Percentiles rank a stretch among this genome's conserved stretches.
Conservation (phyloP, 2,329 filamentous ascomycete genomes). For the Onygenales sp. region DNA sequence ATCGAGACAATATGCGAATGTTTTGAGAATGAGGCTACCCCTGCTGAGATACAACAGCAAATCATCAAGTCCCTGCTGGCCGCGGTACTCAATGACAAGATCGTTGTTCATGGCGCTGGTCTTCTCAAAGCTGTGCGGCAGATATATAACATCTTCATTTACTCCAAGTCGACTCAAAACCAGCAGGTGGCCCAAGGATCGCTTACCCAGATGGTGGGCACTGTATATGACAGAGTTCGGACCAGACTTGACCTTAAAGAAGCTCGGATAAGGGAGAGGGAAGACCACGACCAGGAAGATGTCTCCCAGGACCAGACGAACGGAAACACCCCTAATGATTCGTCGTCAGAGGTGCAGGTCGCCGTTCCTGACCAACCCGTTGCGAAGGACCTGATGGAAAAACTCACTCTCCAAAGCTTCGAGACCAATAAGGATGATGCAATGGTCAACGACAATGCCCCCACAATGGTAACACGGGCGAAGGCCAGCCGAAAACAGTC, state of each 20-base stretch:
- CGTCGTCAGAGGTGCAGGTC: slow-evolving; percentile 30
- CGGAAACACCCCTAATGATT: slow-evolving; percentile 36
- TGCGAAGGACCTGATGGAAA: slow-evolving; percentile 46
- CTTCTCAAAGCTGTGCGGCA: slow-evolving; percentile 93
- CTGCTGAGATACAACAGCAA: slow-evolving; percentile 86
- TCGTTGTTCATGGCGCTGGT: slow-evolving; percentile 93
- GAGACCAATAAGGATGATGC: slow-evolving; percentile 60
- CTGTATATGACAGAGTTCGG: slow-evolving; percentile 93
- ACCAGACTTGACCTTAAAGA: slow-evolving; percentile 80
- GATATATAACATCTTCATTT: slow-evolving; percentile 97
- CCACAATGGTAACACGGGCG: slow-evolving; percentile 55
- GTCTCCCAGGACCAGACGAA: slow-evolving; percentile 26
- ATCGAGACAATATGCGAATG: slow-evolving; percentile 99
- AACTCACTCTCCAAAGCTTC: slow-evolving; percentile 59
- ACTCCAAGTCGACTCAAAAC: slow-evolving; percentile 87
- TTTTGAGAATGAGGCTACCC: slow-evolving; percentile 92
- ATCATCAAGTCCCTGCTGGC: slow-evolving; percentile 95
- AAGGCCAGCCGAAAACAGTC: slow-evolving; percentile 38
- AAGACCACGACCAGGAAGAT: slow-evolving; percentile 22
- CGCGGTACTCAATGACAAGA: slow-evolving; percentile 95
- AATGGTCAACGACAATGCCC: slow-evolving; percentile 56
- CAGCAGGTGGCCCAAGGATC: slow-evolving; percentile 97
- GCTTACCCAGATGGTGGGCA: slow-evolving; percentile 95
- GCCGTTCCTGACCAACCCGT: slow-evolving; percentile 32
- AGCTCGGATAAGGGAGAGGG: slow-evolving; percentile 47